Evolutionary conservation across 2,329 filamentous ascomycete species (phyloP).

Genomic region (Magnaporthiopsis incrustans): DNA sequence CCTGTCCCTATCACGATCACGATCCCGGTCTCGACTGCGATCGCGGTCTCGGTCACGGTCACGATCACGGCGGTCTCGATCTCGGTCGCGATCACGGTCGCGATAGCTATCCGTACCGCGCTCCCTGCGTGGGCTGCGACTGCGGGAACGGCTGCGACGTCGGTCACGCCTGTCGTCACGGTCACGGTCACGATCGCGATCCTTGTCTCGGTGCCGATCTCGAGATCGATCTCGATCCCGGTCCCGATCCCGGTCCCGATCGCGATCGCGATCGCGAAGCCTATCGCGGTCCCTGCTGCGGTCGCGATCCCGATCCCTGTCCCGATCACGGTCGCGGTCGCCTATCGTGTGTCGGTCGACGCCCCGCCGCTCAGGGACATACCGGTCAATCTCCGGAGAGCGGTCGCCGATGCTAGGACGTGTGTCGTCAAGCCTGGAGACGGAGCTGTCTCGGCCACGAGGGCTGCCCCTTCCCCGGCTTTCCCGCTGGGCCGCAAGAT

Average conservation of each 20-base stretch:
- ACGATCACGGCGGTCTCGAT: too few relatives aligned
- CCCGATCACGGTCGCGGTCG: conserved; percentile 12
- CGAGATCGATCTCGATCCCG: conserved; percentile 19
- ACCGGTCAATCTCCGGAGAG: conserved; percentile 40
- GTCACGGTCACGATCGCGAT: conserved; percentile 22
- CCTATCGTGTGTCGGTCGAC: conserved; percentile 21
- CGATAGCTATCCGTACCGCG: too few relatives aligned
- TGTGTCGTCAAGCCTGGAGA: conserved; percentile 22
- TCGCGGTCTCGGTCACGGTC: conserved; percentile 21
- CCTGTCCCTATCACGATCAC: conserved; percentile 21
- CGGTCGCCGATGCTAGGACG: conserved; percentile 34
- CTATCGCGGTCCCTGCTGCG: conserved; percentile 22
- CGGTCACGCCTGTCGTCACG: conserved; percentile 10
- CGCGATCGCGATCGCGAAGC: conserved; percentile 21
- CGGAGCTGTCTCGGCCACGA: conserved; percentile 39
- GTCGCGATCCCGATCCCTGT: conserved; percentile 21
- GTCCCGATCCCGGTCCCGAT: conserved; percentile 10
- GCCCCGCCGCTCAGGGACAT: conserved; percentile 34
- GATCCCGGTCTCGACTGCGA: conserved; percentile 24
- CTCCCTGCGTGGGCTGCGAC: too few relatives aligned
- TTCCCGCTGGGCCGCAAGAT: conserved; percentile 53
- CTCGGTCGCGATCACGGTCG: too few relatives aligned
- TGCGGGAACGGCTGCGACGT: too few relatives aligned
- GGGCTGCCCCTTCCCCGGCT: conserved; percentile 51
- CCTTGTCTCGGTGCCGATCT: too few relatives aligned